These are phyloP conservation scores for Fusarium succisae DNA, from an alignment of 2,329 filamentous ascomycete genomes.

Conservation along the genomic window DNA sequence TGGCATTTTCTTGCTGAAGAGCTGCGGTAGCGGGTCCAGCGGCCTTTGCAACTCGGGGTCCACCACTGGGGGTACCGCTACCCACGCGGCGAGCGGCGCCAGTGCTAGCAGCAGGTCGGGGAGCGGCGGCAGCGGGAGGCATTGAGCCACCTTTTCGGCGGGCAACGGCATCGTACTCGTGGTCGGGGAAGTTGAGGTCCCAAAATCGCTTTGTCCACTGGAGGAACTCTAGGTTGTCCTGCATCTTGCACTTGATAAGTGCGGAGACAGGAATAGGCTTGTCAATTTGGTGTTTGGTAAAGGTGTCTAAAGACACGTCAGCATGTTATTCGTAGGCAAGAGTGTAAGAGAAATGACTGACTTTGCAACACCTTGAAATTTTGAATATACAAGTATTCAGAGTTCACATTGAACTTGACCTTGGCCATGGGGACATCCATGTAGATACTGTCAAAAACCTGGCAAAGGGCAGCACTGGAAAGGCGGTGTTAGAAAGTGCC, in stretches of 20 bases:
- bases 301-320: conserved; percentile 67
- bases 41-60: conserved; percentile 57
- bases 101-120: conserved; percentile 59
- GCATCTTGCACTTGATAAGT: conserved; percentile 99
- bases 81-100: conserved; percentile 65
- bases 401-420: conserved; percentile 98
- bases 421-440: conserved; percentile 92
- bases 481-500: conserved; percentile 27
- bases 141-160: conserved; percentile 82
- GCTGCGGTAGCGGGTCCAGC: conserved; percentile 72
- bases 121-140: conserved; percentile 59
- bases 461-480: conserved; percentile 88
- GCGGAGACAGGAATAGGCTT: conserved; percentile 88
- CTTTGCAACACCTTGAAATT: conserved; percentile 99
- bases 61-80: conserved; percentile 68
- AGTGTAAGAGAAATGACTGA: conserved; percentile 55
- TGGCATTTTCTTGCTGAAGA: conserved; percentile 84
- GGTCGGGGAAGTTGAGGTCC: conserved; percentile 97
- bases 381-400: conserved; percentile 96
- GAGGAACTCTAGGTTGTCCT: conserved; percentile 98
- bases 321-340: neutral
- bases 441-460: conserved; percentile 98
- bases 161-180: conserved; percentile 91
- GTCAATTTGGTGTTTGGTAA: conserved; percentile 87
- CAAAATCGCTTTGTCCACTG: conserved; percentile 98